Percentiles rank a stretch among this genome's conserved stretches.
Conservation (phyloP, 179 eudicot genomes). For the Patellifolia procumbens region DNA sequence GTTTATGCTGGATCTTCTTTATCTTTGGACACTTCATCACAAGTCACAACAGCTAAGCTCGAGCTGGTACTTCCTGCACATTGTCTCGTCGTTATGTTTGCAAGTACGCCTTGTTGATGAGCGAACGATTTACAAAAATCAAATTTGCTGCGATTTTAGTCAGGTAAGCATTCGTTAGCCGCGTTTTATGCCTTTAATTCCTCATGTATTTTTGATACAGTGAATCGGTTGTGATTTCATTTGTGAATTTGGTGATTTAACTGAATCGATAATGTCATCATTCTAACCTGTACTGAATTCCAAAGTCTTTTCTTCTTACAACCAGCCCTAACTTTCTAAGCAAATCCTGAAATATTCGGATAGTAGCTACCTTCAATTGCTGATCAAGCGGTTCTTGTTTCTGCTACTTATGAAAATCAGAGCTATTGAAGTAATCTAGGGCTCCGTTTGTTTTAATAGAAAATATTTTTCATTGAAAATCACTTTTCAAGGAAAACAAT, state of each 20-base stretch:
- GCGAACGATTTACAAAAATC: not conserved
- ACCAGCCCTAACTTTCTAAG: not conserved
- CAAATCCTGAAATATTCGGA: not conserved
- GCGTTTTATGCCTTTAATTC: not conserved
- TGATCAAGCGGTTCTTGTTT: not conserved
- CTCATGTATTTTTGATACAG: not conserved
- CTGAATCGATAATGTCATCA: not conserved
- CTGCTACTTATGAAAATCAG: not conserved
- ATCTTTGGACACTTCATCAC: not conserved
- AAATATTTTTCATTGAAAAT: no score
- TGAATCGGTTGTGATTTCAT: not conserved
- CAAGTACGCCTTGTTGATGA: not conserved
- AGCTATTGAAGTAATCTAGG: not conserved
- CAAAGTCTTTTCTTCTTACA: not conserved
- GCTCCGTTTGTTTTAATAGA: no score
- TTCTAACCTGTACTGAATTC: not conserved
- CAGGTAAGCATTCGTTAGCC: not conserved
- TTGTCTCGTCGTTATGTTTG: not conserved
- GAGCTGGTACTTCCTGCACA: not conserved
- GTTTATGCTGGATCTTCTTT: not conserved
- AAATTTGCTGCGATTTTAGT: not conserved
- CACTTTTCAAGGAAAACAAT: no score
- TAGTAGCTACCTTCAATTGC: not conserved
- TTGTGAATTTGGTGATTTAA: not conserved
- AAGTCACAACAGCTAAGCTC: not conserved